Evolutionary conservation across 2,329 filamentous ascomycete genomes (phyloP).

Genomic region (Penicillium sp.): DNA sequence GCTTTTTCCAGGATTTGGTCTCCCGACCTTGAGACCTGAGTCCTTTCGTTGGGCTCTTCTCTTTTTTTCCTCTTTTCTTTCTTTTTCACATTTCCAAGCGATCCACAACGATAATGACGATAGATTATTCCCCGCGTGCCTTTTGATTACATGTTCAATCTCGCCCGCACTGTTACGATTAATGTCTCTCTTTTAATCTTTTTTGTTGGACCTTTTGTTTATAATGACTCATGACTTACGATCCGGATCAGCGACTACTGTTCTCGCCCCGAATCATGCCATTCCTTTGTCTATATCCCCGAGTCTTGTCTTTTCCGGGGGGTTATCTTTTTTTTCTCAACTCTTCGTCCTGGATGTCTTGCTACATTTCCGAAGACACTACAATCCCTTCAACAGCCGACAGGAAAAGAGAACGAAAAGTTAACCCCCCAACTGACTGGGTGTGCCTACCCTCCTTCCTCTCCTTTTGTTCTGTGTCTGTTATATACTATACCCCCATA

Average conservation of each 20-base stretch:
- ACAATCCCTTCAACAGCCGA: not conserved
- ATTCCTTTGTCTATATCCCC: conserved; percentile 25
- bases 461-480: not conserved
- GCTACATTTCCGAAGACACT: not conserved
- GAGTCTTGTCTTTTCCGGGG: conserved; percentile 14
- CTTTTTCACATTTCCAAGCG: conserved; percentile 12
- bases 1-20: conserved; percentile 46
- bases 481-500: conserved; percentile 6
- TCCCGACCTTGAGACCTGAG: conserved; percentile 26
- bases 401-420: not conserved
- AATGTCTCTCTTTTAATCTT: conserved; percentile 28
- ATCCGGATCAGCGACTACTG: conserved; percentile 35
- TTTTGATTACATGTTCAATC: conserved; percentile 16
- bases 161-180: conserved; percentile 31
- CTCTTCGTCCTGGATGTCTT: not conserved
- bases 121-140: conserved; percentile 26
- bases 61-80: conserved; percentile 1
- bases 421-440: not conserved
- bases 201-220: conserved; percentile 13
- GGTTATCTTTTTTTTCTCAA: not conserved
- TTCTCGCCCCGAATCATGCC: conserved; percentile 33
- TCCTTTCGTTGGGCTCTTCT: not conserved
- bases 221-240: conserved; percentile 32
- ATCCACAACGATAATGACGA: conserved; percentile 28
- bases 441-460: not conserved